Base-by-base conservation (phyloP, 495 filamentous ascomycete species). In the Lasiosphaeria hispida region DNA sequence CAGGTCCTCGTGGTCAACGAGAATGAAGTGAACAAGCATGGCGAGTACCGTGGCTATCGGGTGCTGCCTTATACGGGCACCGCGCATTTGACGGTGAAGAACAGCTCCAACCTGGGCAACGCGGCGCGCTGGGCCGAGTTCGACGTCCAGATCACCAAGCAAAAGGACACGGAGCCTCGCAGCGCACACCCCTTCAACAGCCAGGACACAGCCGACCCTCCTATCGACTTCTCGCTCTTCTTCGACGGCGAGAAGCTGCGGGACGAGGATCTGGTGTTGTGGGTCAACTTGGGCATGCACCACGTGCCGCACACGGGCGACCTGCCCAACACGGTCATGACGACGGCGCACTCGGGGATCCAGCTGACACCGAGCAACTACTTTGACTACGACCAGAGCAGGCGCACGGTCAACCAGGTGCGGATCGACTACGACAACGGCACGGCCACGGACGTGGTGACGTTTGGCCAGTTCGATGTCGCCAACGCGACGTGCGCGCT, bases 261-360 rank as follows among this genome's bases (percentile, higher is more conserved):
- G 33, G 76, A 83, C 63, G 80, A 81, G 59, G 84, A 84, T 61
- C 53, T 86, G 44, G 77, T 80, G 39, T 42, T 80, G n/a, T 80
- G 75, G 68, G 74, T 83, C 61, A 82, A 83, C 59, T 67, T 85
- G 7, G 82, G 82, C 14, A 83, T 80, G 72, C 80, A 85, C 61
- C 83, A 84, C 61, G 64, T 84, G 17, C 82, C 83, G 13, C 75
- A 83, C 63, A 76, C 80, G 10, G 77, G 75, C 33, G 82, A 84
- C 55, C 62, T 83, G 6, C 81, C 81, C 42, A 82, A 81, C 63
- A 81, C 79, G 0, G 70, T 81, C 38, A 70, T 77, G 63, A 79
- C 77, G 11, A 77, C 75, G 11, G 71, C 78, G 8, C 74, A 77
- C 53, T 70, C 69, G 3, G 69, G 69, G 18, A 60, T 81, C 17